Conservation (phyloP, 805 yeast genomes). For the Limtongia smithiae region DNA sequence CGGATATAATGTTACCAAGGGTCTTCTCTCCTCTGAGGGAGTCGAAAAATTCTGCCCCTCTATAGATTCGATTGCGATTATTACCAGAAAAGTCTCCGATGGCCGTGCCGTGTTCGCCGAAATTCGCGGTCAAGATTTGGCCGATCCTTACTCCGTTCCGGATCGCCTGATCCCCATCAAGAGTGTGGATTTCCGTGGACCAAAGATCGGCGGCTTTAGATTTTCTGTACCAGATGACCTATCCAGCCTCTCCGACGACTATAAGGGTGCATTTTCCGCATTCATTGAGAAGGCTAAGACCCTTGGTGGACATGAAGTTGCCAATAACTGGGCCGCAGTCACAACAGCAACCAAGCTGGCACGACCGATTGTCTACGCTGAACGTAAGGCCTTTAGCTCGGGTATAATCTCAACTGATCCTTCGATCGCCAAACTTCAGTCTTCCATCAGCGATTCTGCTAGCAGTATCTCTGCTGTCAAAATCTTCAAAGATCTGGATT, state of each 20-base stretch:
- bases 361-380: constrained; percentile 10
- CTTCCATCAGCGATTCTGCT: constrained; percentile 2
- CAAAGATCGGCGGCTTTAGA: constrained; percentile 25
- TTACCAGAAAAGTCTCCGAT: constrained; percentile 19
- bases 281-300: constrained; percentile 13
- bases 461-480: constrained; percentile 7
- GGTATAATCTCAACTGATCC: neutral
- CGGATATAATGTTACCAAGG: constrained; percentile 23
- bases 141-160: constrained; percentile 19
- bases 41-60: constrained; percentile 21
- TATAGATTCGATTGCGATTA: constrained; percentile 16
- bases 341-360: constrained; percentile 7
- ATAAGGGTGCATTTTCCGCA: constrained; percentile 4
- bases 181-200: constrained; percentile 27
- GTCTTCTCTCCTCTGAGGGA: constrained; percentile 16
- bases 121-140: constrained; percentile 15
- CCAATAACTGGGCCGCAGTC: constrained; percentile 16
- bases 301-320: constrained; percentile 20
- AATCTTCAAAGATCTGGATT: constrained; percentile 15
- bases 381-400: constrained; percentile 17
- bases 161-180: constrained; percentile 24
- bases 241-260: constrained; percentile 9
- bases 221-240: constrained; percentile 22
- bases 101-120: constrained; percentile 24
- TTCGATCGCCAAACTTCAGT: constrained; percentile 5